Conservation (phyloP, 371 early-diverging fungal species). For the Rhizomucor pusillus region DNA sequence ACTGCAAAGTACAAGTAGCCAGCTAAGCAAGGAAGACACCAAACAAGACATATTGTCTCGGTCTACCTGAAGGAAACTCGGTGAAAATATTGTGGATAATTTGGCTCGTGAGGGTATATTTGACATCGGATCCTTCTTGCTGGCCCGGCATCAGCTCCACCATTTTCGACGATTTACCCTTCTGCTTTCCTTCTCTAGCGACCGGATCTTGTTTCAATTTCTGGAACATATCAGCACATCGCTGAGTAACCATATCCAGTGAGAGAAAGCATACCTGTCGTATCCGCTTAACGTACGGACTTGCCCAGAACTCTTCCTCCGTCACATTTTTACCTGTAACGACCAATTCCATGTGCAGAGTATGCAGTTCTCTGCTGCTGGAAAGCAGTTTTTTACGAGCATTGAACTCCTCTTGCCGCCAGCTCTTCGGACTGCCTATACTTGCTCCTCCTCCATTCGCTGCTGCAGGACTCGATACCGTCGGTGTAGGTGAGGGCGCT, state of each 20-base stretch:
- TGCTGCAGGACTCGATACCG: constrained; percentile 18
- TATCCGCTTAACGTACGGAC: constrained; percentile 59
- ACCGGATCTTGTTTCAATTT: constrained; percentile 73
- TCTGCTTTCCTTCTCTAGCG: constrained; percentile 67
- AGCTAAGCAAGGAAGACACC: neutral
- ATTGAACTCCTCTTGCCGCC: constrained; percentile 55
- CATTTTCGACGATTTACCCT: constrained; percentile 83
- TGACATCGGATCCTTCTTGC: constrained; percentile 79
- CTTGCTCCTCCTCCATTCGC: constrained; percentile 1
- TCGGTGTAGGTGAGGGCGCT: constrained; percentile 18
- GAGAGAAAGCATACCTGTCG: constrained; percentile 21
- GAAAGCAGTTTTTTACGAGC: constrained; percentile 62
- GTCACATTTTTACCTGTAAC: constrained; percentile 63
- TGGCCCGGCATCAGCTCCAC: constrained; percentile 77
- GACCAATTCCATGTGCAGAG: constrained; percentile 80
- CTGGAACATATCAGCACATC: constrained; percentile 17
- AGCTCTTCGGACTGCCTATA: constrained; percentile 14
- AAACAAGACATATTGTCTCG: neutral
- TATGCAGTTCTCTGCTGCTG: constrained; percentile 66
- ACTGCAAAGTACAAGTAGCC: constrained; percentile 39
- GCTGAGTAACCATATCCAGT: neutral
- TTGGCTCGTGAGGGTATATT: constrained; percentile 85
- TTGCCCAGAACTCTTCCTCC: constrained; percentile 94
- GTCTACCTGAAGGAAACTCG: constrained; percentile 81
- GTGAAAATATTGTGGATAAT: constrained; percentile 87